Evolutionary conservation across 352 stramenopile species (phyloP).

Genomic region (Phytophthora cactorum): DNA sequence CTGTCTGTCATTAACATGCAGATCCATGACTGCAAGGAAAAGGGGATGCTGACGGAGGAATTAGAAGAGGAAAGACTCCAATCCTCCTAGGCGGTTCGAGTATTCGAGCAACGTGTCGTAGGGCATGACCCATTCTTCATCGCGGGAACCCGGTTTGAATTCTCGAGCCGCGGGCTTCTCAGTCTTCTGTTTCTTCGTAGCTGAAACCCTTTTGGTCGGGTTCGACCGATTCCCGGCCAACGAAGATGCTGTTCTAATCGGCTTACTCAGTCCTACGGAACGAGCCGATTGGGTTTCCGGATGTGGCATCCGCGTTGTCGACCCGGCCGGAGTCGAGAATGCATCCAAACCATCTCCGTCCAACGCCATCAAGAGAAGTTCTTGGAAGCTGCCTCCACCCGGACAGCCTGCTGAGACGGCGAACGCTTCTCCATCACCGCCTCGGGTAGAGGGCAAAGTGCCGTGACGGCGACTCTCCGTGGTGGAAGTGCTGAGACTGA

Average conservation of each 20-base stretch:
- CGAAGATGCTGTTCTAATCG: not conserved
- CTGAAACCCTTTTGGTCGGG: not conserved
- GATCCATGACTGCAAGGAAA: too few relatives aligned
- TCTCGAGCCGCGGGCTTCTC: not conserved
- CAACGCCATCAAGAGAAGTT: not conserved
- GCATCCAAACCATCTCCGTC: not conserved
- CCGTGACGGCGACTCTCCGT: not conserved
- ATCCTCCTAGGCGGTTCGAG: conserved; percentile 10
- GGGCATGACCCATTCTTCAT: not conserved
- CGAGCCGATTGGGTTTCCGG: not conserved
- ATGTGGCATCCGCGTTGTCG: too few relatives aligned
- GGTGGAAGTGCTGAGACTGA: not conserved
- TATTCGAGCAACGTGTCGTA: not conserved
- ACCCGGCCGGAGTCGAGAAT: not conserved
- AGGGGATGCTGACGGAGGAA: too few relatives aligned
- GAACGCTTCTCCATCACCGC: not conserved
- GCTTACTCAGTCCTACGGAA: not conserved
- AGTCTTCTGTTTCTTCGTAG: not conserved
- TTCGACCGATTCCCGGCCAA: not conserved
- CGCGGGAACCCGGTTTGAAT: not conserved
- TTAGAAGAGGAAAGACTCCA: not conserved
- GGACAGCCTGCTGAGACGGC: too few relatives aligned
- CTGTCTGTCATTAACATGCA: too few relatives aligned
- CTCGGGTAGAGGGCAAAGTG: not conserved
- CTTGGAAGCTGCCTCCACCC: not conserved